These are phyloP conservation scores for Ploettnerulaceae sp. DNA, from an alignment of 2,329 filamentous ascomycete genomes.

Conservation along the genomic window DNA sequence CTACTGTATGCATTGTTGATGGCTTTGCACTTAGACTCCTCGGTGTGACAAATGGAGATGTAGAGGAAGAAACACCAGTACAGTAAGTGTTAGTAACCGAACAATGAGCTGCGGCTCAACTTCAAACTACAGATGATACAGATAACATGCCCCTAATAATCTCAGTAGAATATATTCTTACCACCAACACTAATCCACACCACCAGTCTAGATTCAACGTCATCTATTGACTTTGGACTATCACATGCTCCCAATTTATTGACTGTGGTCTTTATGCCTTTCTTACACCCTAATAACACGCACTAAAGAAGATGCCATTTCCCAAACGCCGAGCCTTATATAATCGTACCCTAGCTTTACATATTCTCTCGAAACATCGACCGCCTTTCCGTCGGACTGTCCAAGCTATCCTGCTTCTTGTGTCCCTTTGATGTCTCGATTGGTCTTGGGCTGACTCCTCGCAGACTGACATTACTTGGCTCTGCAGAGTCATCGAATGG, in stretches of 20 bases:
- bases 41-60: no score
- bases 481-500: constrained; percentile 66
- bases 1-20: no score
- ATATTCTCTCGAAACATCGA: constrained; percentile 69
- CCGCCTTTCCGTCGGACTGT: constrained; percentile 62
- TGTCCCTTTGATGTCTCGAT: constrained; percentile 45
- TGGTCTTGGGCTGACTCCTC: constrained; percentile 74
- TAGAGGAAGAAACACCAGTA: no score
- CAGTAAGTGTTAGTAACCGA: no score
- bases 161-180: no score
- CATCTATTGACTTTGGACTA: not conserved
- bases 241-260: not conserved
- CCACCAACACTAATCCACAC: not conserved
- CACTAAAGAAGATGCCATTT: constrained; percentile 1
- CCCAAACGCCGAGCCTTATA: constrained; percentile 8
- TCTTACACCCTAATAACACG: constrained; percentile 3
- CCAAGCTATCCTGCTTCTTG: constrained; percentile 26
- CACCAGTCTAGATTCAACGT: not conserved
- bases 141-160: no score
- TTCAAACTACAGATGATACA: no score
- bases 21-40: no score
- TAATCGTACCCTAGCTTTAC: constrained; percentile 33
- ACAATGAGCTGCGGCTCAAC: no score
- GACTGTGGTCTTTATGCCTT: not conserved
- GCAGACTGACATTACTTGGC: constrained; percentile 54